Percentiles rank a stretch among this genome's conserved stretches.
Conservation (phyloP, 768 basidiomycete genomes). For the Coprinopsis strossmayeri region DNA sequence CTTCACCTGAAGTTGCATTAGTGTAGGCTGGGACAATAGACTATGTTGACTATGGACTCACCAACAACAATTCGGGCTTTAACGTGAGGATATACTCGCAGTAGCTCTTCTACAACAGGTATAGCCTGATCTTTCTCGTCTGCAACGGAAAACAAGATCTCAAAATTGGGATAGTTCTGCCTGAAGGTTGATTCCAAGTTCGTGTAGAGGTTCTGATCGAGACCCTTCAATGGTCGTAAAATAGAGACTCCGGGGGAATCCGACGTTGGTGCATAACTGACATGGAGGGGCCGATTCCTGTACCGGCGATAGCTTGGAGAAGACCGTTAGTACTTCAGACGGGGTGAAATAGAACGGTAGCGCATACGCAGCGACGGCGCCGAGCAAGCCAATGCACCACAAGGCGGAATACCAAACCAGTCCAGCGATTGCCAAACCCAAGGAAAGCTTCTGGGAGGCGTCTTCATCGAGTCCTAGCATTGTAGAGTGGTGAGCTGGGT, state of each 20-base stretch:
- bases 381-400: constrained; percentile 63
- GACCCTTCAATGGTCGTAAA: constrained; percentile 87
- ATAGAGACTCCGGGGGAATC: constrained; percentile 86
- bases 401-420: constrained; percentile 54
- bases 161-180: constrained; percentile 88
- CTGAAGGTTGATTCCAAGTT: constrained; percentile 90
- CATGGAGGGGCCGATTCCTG: constrained; percentile 54
- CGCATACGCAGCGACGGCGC: constrained; percentile 65
- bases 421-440: constrained; percentile 30
- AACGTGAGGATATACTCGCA: constrained; percentile 72
- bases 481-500: constrained; percentile 23
- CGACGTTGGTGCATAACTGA: constrained; percentile 37
- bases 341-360: constrained; percentile 2
- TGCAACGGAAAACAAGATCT: constrained; percentile 90
- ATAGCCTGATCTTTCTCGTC: constrained; percentile 85
- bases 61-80: constrained; percentile 72
- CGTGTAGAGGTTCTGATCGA: constrained; percentile 94
- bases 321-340: background rate
- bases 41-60: no score
- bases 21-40: no score
- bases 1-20: constrained; percentile 52
- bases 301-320: constrained; percentile 66
- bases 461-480: constrained; percentile 20
- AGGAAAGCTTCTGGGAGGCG: constrained; percentile 2
- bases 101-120: constrained; percentile 70